Percentiles rank a stretch among this genome's conserved stretches.
Conservation (phyloP, 805 yeast species). For the Candida khao-thaluensis region DNA sequence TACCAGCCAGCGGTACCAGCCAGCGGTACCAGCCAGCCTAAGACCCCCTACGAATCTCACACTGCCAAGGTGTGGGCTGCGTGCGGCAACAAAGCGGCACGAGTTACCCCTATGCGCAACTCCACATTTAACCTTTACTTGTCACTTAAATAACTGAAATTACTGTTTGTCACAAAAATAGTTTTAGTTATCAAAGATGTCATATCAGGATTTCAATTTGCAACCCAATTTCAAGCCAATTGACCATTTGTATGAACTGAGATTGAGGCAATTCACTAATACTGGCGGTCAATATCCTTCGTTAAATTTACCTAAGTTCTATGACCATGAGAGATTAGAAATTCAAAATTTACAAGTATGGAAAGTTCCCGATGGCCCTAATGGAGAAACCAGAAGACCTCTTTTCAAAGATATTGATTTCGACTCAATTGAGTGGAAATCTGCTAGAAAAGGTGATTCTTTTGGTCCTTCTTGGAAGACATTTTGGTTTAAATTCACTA, state of each 20-base stretch:
- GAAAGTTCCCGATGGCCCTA: conserved; percentile 61
- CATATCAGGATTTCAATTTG: conserved; percentile 21
- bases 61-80: no score
- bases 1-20: no score
- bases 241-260: conserved; percentile 66
- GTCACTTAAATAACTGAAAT: no score
- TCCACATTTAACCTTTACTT: conserved; percentile 5
- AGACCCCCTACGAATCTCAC: no score
- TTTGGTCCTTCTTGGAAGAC: conserved; percentile 98
- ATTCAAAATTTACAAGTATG: conserved; percentile 55
- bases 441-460: conserved; percentile 65
- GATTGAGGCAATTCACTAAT: conserved; percentile 74
- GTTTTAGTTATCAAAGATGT: no score
- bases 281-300: conserved; percentile 68
- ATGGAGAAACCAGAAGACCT: conserved; percentile 56
- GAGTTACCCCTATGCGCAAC: conserved; percentile 5
- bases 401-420: conserved; percentile 57
- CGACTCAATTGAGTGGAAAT: conserved; percentile 45
- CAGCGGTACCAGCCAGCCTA: no score
- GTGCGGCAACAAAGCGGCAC: conserved; percentile 2
- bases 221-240: conserved; percentile 76
- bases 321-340: conserved; percentile 59
- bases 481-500: conserved; percentile 79
- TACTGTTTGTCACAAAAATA: no score
- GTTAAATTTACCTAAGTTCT: conserved; percentile 79